A percentile compares a stretch with the other conserved stretches of the same genome.
Evolutionary conservation across 352 stramenopile genomes (phyloP).

Genomic region (Pythium monospermum): DNA sequence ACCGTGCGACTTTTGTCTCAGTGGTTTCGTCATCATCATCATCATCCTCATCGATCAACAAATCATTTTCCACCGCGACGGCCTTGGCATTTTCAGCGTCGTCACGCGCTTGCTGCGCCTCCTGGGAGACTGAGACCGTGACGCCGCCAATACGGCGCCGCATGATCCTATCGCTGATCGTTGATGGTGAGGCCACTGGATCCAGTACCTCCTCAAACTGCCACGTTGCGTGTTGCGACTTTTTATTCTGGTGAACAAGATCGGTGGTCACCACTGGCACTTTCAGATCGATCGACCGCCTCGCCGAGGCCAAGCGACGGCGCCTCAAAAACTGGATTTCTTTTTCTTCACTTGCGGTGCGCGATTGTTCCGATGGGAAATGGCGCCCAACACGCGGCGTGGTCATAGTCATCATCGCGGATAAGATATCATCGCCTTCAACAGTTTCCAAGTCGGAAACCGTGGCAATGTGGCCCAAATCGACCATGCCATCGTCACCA

Average conservation of each 20-base stretch:
- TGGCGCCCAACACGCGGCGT: slow-evolving; percentile 37
- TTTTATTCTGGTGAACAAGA: slow-evolving; percentile 9
- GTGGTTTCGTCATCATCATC: slow-evolving; percentile 53
- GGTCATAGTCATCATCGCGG: slow-evolving; percentile 34
- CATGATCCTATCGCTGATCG: no score
- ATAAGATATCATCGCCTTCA: slow-evolving; percentile 58
- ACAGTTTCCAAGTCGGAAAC: slow-evolving; percentile 47
- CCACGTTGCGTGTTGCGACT: slow-evolving; percentile 9
- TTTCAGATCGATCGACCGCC: slow-evolving; percentile 27
- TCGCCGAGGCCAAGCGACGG: slow-evolving; percentile 29
- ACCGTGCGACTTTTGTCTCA: slow-evolving; percentile 27
- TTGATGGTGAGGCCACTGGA: slow-evolving; percentile 7
- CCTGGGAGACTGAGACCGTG: slow-evolving; percentile 9
- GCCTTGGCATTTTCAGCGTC: slow-evolving; percentile 17
- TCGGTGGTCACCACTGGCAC: slow-evolving; percentile 20
- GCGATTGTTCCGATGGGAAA: slow-evolving; percentile 46
- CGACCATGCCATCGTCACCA: slow-evolving; percentile 33
- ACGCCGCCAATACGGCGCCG: slow-evolving; percentile 5
- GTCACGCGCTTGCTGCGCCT: slow-evolving; percentile 19
- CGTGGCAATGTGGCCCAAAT: slow-evolving; percentile 33
- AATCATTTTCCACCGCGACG: slow-evolving; percentile 18
- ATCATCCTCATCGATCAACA: slow-evolving; percentile 18
- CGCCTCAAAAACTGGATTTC: slow-evolving; percentile 42
- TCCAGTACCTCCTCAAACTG: slow-evolving; percentile 21
- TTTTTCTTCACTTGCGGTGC: slow-evolving; percentile 41